Conservation (phyloP, 1,139 yeast genomes). For the Kurtzmaniella quercitrusa region DNA sequence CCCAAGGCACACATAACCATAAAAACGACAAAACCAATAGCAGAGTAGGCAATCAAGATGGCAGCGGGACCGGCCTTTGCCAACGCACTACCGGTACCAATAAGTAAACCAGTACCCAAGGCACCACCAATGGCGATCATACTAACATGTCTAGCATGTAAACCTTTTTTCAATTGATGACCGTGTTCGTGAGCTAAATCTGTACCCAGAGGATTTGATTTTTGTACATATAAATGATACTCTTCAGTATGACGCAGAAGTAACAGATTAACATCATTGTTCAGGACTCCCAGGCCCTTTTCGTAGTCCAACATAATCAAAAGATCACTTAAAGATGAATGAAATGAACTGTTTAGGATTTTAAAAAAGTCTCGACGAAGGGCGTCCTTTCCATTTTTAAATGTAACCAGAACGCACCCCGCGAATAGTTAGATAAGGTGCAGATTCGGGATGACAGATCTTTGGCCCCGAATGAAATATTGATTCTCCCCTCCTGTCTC, state of each 20-base stretch:
- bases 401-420: background rate
- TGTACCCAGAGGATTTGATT: slow-evolving; percentile 39
- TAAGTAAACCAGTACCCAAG: slow-evolving; percentile 63
- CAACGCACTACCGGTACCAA: slow-evolving; percentile 67
- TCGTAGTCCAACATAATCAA: slow-evolving; percentile 15
- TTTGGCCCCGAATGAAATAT: background rate
- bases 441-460: background rate
- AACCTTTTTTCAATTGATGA: slow-evolving; percentile 53
- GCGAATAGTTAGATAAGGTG: background rate
- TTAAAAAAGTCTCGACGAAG: background rate
- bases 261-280: slow-evolving; percentile 25
- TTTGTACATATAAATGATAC: slow-evolving; percentile 44
- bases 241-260: slow-evolving; percentile 47
- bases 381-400: background rate
- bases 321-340: background rate
- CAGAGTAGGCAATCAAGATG: slow-evolving; percentile 54
- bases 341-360: background rate
- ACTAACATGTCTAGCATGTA: slow-evolving; percentile 68
- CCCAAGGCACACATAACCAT: slow-evolving; percentile 71
- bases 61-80: slow-evolving; percentile 68
- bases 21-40: slow-evolving; percentile 62
- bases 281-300: slow-evolving; percentile 13
- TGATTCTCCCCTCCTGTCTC: background rate
- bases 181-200: slow-evolving; percentile 36
- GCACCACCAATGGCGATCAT: slow-evolving; percentile 65